A percentile compares a stretch with the other conserved stretches of the same genome.
phyloP scores from a whole-genome alignment of 495 filamentous ascomycete genomes.

The Jackrogersella multiformis region DNA sequence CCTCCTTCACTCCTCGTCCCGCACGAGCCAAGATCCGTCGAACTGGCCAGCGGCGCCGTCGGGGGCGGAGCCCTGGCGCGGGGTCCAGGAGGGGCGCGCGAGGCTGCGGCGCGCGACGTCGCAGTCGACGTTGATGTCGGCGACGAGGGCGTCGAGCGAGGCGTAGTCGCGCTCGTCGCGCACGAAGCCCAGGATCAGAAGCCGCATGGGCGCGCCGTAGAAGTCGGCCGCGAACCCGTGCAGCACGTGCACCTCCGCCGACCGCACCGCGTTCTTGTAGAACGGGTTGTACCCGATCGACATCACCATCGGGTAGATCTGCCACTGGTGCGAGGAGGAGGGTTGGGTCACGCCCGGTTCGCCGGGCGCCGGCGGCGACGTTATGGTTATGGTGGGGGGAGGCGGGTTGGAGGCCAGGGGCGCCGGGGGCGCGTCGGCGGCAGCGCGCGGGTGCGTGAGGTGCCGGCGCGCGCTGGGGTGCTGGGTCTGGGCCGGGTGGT shows the following conservation, averaged over 20 bases:
- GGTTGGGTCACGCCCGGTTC: too few relatives aligned
- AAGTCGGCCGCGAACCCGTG: slow-evolving; percentile 78
- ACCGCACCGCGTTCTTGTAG: slow-evolving; percentile 85
- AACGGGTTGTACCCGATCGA: slow-evolving; percentile 96
- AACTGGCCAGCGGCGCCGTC: slow-evolving; percentile 37
- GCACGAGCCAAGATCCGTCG: slow-evolving; percentile 54
- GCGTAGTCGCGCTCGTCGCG: slow-evolving; percentile 90
- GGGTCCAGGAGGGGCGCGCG: slow-evolving; percentile 70
- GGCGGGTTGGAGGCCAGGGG: not conserved
- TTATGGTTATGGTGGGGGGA: not conserved
- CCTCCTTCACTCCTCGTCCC: slow-evolving; percentile 13
- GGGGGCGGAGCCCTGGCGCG: slow-evolving; percentile 50
- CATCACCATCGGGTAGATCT: slow-evolving; percentile 88
- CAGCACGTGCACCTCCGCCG: slow-evolving; percentile 92
- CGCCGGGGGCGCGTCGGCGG: slow-evolving; percentile 14
- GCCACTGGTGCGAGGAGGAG: slow-evolving; percentile 34
- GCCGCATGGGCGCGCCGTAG: slow-evolving; percentile 80
- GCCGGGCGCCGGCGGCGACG: too few relatives aligned
- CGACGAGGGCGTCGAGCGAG: slow-evolving; percentile 79
- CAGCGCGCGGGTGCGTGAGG: slow-evolving; percentile 27
- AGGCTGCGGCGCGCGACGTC: slow-evolving; percentile 82
- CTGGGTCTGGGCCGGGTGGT: slow-evolving; percentile 34
- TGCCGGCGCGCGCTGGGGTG: too few relatives aligned
- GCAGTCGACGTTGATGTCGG: slow-evolving; percentile 89
- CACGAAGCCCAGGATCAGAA: slow-evolving; percentile 86